phyloP scores from a whole-genome alignment of 2,329 filamentous ascomycete genomes.

The Didymella segeticola region DNA sequence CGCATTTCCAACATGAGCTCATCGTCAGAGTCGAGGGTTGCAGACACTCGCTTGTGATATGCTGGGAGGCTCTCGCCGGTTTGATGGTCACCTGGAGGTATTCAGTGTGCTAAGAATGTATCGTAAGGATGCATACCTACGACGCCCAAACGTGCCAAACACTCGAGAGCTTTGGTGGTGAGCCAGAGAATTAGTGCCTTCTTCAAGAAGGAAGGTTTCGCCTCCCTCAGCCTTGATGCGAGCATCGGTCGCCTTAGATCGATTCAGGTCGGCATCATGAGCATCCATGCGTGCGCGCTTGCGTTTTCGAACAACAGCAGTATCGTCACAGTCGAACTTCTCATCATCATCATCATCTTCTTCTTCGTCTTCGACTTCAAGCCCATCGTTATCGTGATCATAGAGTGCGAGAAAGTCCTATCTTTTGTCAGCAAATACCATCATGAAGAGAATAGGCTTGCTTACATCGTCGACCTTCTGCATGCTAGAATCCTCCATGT shows the following conservation, averaged over 20 bases:
- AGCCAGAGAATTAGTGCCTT: constrained; percentile 18
- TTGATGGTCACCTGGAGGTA: neutral
- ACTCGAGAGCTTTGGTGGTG: constrained; percentile 18
- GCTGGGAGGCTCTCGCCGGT: constrained; percentile 49
- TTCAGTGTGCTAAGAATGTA: neutral
- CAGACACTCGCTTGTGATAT: constrained; percentile 51
- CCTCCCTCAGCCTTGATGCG: constrained; percentile 19
- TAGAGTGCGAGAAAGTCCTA: constrained; percentile 28
- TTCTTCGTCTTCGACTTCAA: constrained; percentile 14
- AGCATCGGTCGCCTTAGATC: constrained; percentile 17
- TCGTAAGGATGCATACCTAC: neutral
- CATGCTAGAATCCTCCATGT: constrained; percentile 5
- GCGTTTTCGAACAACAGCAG: constrained; percentile 18
- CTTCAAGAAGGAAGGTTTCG: constrained; percentile 33
- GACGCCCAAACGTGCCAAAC: constrained; percentile 34
- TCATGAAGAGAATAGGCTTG: neutral
- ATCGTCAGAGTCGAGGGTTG: constrained; percentile 57
- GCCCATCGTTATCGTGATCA: constrained; percentile 14
- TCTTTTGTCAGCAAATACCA: constrained; percentile 4
- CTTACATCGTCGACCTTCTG: constrained; percentile 14
- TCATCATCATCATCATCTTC: constrained; percentile 16
- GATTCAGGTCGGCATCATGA: constrained; percentile 3
- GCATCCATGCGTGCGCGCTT: constrained; percentile 23
- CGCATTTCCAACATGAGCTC: constrained; percentile 55
- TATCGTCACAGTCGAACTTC: constrained; percentile 14